phyloP scores from a whole-genome alignment of 2,329 filamentous ascomycete species.

The Leptographium lundbergii region DNA sequence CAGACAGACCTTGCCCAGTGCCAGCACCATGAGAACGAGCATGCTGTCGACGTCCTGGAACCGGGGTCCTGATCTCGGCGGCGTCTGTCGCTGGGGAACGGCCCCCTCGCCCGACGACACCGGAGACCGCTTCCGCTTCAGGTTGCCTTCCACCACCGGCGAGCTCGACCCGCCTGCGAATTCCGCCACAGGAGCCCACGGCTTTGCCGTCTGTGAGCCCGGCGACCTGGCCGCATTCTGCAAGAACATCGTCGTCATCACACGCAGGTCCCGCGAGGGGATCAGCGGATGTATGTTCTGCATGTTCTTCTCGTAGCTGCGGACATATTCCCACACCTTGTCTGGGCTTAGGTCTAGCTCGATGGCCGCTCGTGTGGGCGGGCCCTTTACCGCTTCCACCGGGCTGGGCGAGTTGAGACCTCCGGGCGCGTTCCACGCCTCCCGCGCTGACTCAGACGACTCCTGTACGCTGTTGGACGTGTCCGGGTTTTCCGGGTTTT shows the following conservation, averaged over 20 bases:
- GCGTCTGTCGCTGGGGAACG: constrained; percentile 16
- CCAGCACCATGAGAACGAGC: constrained; percentile 69
- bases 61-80: constrained; percentile 30
- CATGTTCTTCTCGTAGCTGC: constrained; percentile 47
- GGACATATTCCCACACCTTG: constrained; percentile 39
- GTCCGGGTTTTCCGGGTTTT: constrained; percentile 27
- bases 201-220: not conserved
- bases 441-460: constrained; percentile 40
- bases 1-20: constrained; percentile 71
- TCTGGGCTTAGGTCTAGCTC: constrained; percentile 40
- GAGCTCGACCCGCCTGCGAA: constrained; percentile 14
- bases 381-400: constrained; percentile 22
- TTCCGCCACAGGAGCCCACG: constrained; percentile 15
- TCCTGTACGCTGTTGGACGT: constrained; percentile 31
- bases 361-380: constrained; percentile 25
- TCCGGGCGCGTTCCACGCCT: constrained; percentile 48
- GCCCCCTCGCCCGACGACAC: constrained; percentile 22
- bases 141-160: constrained; percentile 15
- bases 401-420: constrained; percentile 29
- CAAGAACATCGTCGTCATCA: constrained; percentile 40
- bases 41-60: constrained; percentile 65
- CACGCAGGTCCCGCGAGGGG: constrained; percentile 36
- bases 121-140: constrained; percentile 46
- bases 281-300: constrained; percentile 55
- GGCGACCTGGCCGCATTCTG: constrained; percentile 15